Conservation (phyloP, 768 basidiomycete species). For the Naganishia randhawae region DNA sequence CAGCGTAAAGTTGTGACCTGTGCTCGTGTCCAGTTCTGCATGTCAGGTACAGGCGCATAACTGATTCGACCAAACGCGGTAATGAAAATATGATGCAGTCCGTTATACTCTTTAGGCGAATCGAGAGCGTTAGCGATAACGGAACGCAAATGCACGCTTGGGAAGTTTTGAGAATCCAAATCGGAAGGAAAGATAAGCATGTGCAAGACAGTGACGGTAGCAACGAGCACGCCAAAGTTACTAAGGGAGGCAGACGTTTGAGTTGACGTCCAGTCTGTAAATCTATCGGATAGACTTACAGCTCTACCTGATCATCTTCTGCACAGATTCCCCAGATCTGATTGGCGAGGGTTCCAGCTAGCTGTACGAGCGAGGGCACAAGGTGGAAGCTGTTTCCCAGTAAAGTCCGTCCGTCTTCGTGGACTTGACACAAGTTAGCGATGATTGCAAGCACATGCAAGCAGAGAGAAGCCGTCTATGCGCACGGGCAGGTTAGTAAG, state of each 20-base stretch:
- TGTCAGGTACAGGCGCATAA: slow-evolving; percentile 57
- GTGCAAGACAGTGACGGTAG: slow-evolving; percentile 32
- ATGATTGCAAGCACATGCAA: slow-evolving; percentile 4
- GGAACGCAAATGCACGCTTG: slow-evolving; percentile 12
- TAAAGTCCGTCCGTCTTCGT: slow-evolving; percentile 11
- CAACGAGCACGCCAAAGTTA: slow-evolving; percentile 33
- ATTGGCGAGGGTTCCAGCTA: slow-evolving; percentile 8
- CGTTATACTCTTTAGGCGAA: slow-evolving; percentile 63
- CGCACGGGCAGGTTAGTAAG: not conserved
- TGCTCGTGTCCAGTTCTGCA: slow-evolving; percentile 57
- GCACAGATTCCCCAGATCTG: slow-evolving; percentile 21
- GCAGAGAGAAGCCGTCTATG: not conserved
- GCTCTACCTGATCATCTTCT: not conserved
- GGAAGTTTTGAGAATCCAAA: not conserved
- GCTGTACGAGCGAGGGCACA: slow-evolving; percentile 8
- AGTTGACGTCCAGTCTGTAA: not conserved
- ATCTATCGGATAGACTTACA: not conserved
- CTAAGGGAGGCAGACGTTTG: not conserved
- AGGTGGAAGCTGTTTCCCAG: slow-evolving; percentile 17
- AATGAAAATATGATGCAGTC: slow-evolving; percentile 66
- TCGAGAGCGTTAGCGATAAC: slow-evolving; percentile 54
- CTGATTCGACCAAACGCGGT: slow-evolving; percentile 73
- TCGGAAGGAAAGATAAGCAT: slow-evolving; percentile 19
- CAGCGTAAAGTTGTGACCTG: slow-evolving; percentile 18
- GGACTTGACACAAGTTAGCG: slow-evolving; percentile 4